These are phyloP conservation scores for Apiotrichum veenhuisii DNA, from an alignment of 1,284 basidiomycete genomes.

Conservation along the genomic window DNA sequence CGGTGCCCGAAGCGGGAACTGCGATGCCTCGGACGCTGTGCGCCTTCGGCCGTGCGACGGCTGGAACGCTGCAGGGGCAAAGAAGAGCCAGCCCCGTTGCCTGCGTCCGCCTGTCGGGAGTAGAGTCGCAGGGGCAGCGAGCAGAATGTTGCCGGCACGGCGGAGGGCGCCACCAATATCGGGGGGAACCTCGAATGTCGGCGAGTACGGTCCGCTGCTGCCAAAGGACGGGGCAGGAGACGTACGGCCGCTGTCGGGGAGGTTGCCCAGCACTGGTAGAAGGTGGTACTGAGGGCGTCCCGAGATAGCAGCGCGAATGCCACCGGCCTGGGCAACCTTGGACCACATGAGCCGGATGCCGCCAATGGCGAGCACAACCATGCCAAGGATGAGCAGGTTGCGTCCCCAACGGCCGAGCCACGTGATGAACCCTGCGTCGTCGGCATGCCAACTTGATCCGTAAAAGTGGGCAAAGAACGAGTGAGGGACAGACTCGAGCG, in stretches of 20 bases:
- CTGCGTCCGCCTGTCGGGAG: conserved; percentile 16
- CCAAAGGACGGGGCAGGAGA: conserved; percentile 9
- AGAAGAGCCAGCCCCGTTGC: conserved; percentile 40
- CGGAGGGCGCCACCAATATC: conserved; percentile 35
- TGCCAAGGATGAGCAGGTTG: conserved; percentile 73
- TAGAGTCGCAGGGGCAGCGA: conserved; percentile 41
- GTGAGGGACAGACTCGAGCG: conserved; percentile 74
- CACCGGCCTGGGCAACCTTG: conserved; percentile 17
- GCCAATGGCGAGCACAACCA: conserved; percentile 66
- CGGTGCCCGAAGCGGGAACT: conserved; percentile 30
- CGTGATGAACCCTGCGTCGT: conserved; percentile 87
- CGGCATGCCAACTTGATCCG: conserved; percentile 93
- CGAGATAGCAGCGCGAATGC: conserved; percentile 11
- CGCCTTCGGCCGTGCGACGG: conserved; percentile 28
- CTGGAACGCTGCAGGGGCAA: conserved; percentile 44
- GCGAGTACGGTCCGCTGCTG: conserved; percentile 9
- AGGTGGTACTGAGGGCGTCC: conserved; percentile 15
- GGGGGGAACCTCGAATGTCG: conserved; percentile 17
- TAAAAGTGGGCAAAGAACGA: conserved; percentile 95
- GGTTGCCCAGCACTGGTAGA: conserved; percentile 8
- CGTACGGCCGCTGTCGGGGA: conserved; percentile 3
- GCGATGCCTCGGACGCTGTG: conserved; percentile 41
- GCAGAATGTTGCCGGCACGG: conserved; percentile 39
- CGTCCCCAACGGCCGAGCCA: conserved; percentile 86
- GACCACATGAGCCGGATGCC: conserved; percentile 59